Percentiles rank a stretch among this genome's conserved stretches.
These are phyloP conservation scores for Rhizophagus clarus DNA, from an alignment of 192 early-diverging fungal genomes.

Conservation along the genomic window DNA sequence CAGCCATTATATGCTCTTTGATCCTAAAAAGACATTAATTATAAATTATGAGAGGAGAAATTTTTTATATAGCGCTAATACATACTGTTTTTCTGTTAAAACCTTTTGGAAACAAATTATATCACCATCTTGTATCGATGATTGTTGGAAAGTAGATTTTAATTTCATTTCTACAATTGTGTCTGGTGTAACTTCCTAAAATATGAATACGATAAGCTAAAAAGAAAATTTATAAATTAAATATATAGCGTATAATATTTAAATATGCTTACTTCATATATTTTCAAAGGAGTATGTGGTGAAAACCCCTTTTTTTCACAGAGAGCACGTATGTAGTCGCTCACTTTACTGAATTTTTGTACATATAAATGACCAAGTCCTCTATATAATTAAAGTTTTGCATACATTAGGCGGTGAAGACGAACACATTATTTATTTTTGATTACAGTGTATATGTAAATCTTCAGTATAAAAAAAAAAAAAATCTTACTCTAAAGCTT, in stretches of 20 bases:
- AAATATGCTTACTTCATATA: slow-evolving; percentile 60
- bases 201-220: not conserved
- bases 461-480: not conserved
- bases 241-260: not conserved
- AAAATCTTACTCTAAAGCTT: slow-evolving; percentile 58
- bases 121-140: slow-evolving; percentile 93
- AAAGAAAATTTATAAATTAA: not conserved
- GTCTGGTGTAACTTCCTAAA: slow-evolving; percentile 87
- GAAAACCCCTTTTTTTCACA: slow-evolving; percentile 58
- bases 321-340: slow-evolving; percentile 61
- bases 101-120: slow-evolving; percentile 83
- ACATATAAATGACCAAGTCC: slow-evolving; percentile 62
- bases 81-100: slow-evolving; percentile 52
- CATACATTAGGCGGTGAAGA: too few relatives aligned
- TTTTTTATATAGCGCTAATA: slow-evolving; percentile 1
- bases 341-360: slow-evolving; percentile 53
- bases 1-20: slow-evolving; percentile 43
- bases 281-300: slow-evolving; percentile 56
- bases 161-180: slow-evolving; percentile 83
- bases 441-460: not conserved
- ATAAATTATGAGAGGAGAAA: too few relatives aligned
- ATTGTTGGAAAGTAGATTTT: slow-evolving; percentile 61
- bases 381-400: slow-evolving; percentile 38
- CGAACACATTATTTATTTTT: not conserved
- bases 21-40: slow-evolving; percentile 21